Conservation (phyloP, 1,139 yeast genomes). For the Blastobotrys petasosporus region DNA sequence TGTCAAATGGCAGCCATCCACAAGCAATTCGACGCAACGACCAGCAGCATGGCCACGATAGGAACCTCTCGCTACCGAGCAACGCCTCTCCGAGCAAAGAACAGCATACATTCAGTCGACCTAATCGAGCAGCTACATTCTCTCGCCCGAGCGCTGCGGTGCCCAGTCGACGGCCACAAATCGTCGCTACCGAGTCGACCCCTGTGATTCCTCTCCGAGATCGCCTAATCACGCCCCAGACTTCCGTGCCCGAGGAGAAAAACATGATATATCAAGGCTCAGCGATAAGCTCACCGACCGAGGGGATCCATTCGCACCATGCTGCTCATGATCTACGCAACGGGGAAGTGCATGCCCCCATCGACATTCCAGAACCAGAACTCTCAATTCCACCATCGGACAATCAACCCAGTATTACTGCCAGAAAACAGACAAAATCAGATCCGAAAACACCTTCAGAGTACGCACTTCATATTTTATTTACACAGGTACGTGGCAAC, state of each 20-base stretch:
- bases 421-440: constrained; percentile 1
- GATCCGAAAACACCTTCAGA: constrained; percentile 74
- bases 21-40: constrained; percentile 1
- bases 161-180: constrained; percentile 8
- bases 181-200: constrained; percentile 12
- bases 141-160: constrained; percentile 15
- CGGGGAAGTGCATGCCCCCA: too few species aligned
- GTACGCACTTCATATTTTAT: constrained; percentile 86
- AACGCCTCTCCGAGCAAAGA: constrained; percentile 17
- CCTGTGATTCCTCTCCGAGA: constrained; percentile 7
- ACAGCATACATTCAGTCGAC: constrained; percentile 14
- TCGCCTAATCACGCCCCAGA: neutral
- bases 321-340: too few species aligned
- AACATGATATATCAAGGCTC: constrained; percentile 5
- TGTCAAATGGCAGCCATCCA: constrained; percentile 2
- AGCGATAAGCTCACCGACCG: constrained; percentile 5
- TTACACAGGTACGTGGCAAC: constrained; percentile 54
- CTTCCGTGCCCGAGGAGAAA: neutral
- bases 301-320: neutral
- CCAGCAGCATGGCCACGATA: constrained; percentile 21
- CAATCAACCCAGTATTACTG: neutral
- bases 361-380: neutral
- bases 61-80: constrained; percentile 29
- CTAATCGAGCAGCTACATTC: constrained; percentile 28
- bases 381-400: neutral